Conservation (phyloP, 306 rosid genomes). For the Vicia sativa region DNA sequence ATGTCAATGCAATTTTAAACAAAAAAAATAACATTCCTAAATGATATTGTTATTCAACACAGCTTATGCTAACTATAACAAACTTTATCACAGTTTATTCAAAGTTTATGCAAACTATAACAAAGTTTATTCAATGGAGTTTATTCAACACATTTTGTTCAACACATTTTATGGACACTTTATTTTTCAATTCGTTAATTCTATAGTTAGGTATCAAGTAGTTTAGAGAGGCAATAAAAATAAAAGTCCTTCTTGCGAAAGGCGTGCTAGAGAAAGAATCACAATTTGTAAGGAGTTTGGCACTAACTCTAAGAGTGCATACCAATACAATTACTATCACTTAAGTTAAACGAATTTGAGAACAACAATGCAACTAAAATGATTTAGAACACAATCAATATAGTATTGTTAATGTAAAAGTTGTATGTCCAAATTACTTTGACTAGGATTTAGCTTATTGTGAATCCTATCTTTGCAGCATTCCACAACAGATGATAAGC, state of each 20-base stretch:
- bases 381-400: constrained; percentile 32
- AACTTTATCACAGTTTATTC: too few species aligned
- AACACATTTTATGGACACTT: too few species aligned
- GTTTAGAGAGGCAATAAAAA: background rate
- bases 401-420: constrained; percentile 39
- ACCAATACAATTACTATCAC: constrained; percentile 7
- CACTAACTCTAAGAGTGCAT: background rate
- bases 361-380: constrained; percentile 38
- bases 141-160: too few species aligned
- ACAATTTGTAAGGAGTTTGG: background rate
- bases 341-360: constrained; percentile 50
- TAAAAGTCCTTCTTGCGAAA: background rate
- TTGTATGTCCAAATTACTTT: constrained; percentile 23
- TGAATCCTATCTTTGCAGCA: constrained; percentile 35
- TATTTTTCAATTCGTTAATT: background rate
- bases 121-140: too few species aligned
- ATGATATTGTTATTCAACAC: too few species aligned
- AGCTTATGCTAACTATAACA: too few species aligned
- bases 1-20: too few species aligned
- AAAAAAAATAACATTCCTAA: too few species aligned
- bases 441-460: constrained; percentile 35
- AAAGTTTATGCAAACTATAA: too few species aligned
- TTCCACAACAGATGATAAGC: constrained; percentile 23
- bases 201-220: background rate
- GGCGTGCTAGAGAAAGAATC: background rate